These are phyloP conservation scores for Thoreauomyces humboldtii DNA, from an alignment of 192 early-diverging fungal species.

Conservation along the genomic window DNA sequence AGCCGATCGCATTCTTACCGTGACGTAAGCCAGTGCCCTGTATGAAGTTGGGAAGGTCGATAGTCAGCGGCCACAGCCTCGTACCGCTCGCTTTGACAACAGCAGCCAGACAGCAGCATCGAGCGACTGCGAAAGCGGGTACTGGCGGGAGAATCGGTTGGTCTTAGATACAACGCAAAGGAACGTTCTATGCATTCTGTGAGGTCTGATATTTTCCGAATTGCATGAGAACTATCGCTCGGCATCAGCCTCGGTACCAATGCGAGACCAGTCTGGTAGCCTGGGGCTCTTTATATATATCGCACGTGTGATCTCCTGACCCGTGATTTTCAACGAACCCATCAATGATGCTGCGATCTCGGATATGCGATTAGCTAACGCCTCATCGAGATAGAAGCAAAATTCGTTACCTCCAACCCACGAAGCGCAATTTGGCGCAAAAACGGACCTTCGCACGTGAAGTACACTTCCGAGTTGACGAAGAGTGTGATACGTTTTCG, in stretches of 20 bases:
- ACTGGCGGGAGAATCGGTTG: too few relatives aligned
- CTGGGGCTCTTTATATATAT: conserved; percentile 47
- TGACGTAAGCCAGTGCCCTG: too few relatives aligned
- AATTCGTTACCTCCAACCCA: conserved; percentile 73
- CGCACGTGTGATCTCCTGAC: conserved; percentile 62
- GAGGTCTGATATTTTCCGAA: too few relatives aligned
- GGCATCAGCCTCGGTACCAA: background rate
- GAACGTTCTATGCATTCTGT: too few relatives aligned
- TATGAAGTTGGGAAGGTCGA: too few relatives aligned
- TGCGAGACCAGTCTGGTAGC: conserved; percentile 66
- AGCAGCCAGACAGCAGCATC: too few relatives aligned
- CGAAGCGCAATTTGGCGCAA: conserved; percentile 63
- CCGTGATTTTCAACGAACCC: conserved; percentile 70
- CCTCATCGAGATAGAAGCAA: conserved; percentile 3
- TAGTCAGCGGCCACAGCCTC: too few relatives aligned
- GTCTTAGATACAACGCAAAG: too few relatives aligned
- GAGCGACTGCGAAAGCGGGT: too few relatives aligned
- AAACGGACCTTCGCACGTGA: conserved; percentile 45
- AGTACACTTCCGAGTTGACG: conserved; percentile 17
- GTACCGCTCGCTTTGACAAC: too few relatives aligned
- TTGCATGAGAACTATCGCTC: too few relatives aligned
- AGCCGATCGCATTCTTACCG: too few relatives aligned
- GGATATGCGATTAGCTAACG: background rate
- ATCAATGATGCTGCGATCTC: conserved; percentile 59
- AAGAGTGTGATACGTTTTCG: conserved; percentile 40